Evolutionary conservation across 2,329 filamentous ascomycete species (phyloP).

Genomic region (Paecilomyces dactylethromorphus): DNA sequence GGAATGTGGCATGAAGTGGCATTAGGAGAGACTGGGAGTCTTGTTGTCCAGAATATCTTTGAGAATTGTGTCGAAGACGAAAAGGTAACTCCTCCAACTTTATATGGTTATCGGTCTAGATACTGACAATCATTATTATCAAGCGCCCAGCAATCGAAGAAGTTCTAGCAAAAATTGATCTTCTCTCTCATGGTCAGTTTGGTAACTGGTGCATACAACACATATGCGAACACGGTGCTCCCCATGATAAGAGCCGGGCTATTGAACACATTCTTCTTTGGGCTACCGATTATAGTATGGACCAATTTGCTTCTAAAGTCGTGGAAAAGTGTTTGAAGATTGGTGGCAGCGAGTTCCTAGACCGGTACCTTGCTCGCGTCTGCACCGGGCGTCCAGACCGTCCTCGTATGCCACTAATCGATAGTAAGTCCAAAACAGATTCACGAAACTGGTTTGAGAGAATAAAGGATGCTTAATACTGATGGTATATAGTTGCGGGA

Average conservation of each 20-base stretch:
- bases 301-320: slow-evolving; percentile 98
- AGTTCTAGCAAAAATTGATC: slow-evolving; percentile 88
- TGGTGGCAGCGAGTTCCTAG: slow-evolving; percentile 79
- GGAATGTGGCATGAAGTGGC: slow-evolving; percentile 99
- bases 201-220: slow-evolving; percentile 99
- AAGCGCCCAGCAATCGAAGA: slow-evolving; percentile 96
- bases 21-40: slow-evolving; percentile 89
- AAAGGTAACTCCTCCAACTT: slow-evolving; percentile 60
- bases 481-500: slow-evolving; percentile 59
- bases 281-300: slow-evolving; percentile 94
- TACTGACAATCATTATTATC: slow-evolving; percentile 15
- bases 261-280: slow-evolving; percentile 93
- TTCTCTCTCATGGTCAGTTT: slow-evolving; percentile 94
- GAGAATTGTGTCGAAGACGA: slow-evolving; percentile 98
- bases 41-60: slow-evolving; percentile 99
- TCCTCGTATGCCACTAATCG: slow-evolving; percentile 92
- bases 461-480: slow-evolving; percentile 1
- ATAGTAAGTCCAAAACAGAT: slow-evolving; percentile 52
- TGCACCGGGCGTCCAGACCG: slow-evolving; percentile 86
- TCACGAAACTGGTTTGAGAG: not conserved
- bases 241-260: slow-evolving; percentile 83
- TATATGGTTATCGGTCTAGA: slow-evolving; percentile 3
- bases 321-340: slow-evolving; percentile 99
- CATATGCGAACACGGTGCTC: slow-evolving; percentile 92
- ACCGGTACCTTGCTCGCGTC: slow-evolving; percentile 87